Percentiles rank a stretch among this genome's conserved stretches.
Conservation (phyloP, 1,139 yeast species). For the Nakaseomyces uthaithaninus region DNA sequence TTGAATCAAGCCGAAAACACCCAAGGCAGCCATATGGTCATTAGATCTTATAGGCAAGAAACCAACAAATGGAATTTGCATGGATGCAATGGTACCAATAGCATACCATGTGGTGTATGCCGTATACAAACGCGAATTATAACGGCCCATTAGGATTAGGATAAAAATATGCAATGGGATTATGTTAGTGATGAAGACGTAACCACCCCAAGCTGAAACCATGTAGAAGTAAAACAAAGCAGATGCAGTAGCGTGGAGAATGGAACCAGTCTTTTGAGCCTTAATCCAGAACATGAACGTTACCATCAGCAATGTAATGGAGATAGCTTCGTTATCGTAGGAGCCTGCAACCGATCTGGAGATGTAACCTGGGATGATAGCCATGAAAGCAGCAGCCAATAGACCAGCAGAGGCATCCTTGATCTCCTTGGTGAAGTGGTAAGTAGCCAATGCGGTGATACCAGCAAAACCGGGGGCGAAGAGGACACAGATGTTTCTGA, state of each 20-base stretch:
- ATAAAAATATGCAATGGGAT: constrained; percentile 94
- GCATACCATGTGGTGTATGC: constrained; percentile 97
- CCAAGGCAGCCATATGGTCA: constrained; percentile 98
- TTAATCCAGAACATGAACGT: constrained; percentile 96
- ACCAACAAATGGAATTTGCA: constrained; percentile 99
- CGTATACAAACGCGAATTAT: constrained; percentile 70
- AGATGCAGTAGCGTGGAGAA: constrained; percentile 73
- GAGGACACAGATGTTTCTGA: constrained; percentile 90
- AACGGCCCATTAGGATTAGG: constrained; percentile 88
- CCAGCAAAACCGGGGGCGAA: constrained; percentile 97
- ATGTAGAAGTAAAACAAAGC: constrained; percentile 91
- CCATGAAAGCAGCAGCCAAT: constrained; percentile 89
- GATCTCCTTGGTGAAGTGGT: constrained; percentile 80
- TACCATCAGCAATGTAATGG: constrained; percentile 90
- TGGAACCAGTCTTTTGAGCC: constrained; percentile 83
- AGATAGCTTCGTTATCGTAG: constrained; percentile 98
- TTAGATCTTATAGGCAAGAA: constrained; percentile 93
- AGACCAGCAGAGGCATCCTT: constrained; percentile 87
- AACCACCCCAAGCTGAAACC: constrained; percentile 99
- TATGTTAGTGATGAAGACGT: constrained; percentile 94
- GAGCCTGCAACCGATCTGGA: constrained; percentile 98
- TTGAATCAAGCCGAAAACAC: constrained; percentile 92
- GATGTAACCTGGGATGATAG: constrained; percentile 97
- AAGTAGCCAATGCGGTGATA: constrained; percentile 87
- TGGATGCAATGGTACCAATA: constrained; percentile 90